Evolutionary conservation across 2,329 filamentous ascomycete genomes (phyloP).

Genomic region (Cladosporium cucumerinum): DNA sequence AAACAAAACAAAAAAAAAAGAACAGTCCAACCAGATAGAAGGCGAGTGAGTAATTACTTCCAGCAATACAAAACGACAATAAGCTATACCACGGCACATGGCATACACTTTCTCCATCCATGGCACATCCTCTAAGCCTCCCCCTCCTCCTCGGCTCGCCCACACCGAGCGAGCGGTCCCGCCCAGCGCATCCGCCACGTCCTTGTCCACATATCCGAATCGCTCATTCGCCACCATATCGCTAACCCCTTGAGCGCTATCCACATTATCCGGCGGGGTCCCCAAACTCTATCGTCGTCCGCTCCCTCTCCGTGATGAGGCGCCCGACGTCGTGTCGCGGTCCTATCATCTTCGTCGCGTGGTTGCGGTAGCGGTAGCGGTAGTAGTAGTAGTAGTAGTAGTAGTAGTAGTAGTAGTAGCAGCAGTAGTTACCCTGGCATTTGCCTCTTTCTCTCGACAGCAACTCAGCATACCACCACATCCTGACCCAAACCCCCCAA

Average conservation of each 20-base stretch:
- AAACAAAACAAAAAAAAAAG: neutral
- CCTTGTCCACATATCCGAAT: neutral
- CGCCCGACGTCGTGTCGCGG: neutral
- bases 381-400: neutral
- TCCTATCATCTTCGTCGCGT: neutral
- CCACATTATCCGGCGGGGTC: neutral
- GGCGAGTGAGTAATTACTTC: neutral
- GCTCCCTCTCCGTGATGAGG: neutral
- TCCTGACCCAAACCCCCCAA: too few species aligned
- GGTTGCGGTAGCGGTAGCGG: neutral
- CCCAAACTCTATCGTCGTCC: neutral
- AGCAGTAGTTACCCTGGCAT: neutral
- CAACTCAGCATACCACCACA: too few species aligned
- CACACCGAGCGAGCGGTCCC: neutral
- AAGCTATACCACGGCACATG: neutral
- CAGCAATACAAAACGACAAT: neutral
- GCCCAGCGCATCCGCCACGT: neutral
- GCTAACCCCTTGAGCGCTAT: neutral
- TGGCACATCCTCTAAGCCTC: neutral
- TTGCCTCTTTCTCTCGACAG: too few species aligned
- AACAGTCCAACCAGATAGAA: neutral
- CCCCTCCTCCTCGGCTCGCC: neutral
- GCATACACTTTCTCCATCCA: neutral
- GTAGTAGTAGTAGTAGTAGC: neutral
- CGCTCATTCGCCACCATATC: neutral